Evolutionary conservation across 2,329 filamentous ascomycete genomes (phyloP), one percentile per base, ranked within the genome.

Genomic region (Nannizziopsis arthrosporioides): DNA sequence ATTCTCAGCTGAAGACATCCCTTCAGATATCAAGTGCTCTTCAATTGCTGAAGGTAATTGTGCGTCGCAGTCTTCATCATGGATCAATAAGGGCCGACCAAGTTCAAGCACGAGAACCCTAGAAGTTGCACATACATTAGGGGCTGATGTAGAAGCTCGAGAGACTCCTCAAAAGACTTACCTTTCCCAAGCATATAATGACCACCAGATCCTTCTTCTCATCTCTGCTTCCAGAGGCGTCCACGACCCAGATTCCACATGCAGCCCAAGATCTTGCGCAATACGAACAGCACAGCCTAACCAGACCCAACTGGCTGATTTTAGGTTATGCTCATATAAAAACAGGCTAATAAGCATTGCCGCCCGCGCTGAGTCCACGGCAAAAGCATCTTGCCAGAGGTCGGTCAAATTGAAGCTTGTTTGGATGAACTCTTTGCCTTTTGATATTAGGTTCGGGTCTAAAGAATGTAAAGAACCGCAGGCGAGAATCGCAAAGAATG

Each of bases 151-250:
- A 38, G 2, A 27, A 30, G 42, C n/a, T 17, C 15, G 38, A 34
- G 36, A 5, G 19, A 34, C 17, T n/a, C 14, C 35, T 9, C 14
- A 6, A 18, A 2, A n/a, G 3, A 34, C 71, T 60, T 62, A 81
- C 79, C 88, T 80, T 67, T 98, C 92, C 69, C 89, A 80, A 39
- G 87, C 79, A 66, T 96, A 96, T 49, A 94, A 78, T 11, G 85
- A 80, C 88, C 92, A 98, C 90, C 90, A 98, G 2, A 92, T 78
- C 48, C 89, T 76, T 52, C 85, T 80, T 47, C 89, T 80, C 79
- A 90, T 88, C 65, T 96, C 90, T 9, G 78, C 78, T 58, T 94
- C 88, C 11, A 94, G 71, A 1, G 80, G 73, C 1, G 84, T 76
- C 74, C 82, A 87, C 0, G 81, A 75, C 0, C 82, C 82, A 1